Evolutionary conservation across 441 rosid species (phyloP), one percentile per base, ranked within the genome.

Genomic region (Omphalea diandra): DNA sequence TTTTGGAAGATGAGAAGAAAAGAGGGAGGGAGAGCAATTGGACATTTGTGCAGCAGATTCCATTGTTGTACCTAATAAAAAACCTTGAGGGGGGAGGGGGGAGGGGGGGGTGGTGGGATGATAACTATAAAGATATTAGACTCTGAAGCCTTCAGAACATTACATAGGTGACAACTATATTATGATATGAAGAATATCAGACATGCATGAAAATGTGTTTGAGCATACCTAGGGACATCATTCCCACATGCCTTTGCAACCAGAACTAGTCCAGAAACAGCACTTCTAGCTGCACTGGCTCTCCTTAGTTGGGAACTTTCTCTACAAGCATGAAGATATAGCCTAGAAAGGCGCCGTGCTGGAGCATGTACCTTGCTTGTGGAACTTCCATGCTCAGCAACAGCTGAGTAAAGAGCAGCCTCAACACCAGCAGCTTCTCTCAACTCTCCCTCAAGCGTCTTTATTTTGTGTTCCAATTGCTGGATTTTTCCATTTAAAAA

Each of bases 171-270:
- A 31, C 66, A 38, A 31, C 18, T 41, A 26, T 12, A 57, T 20
- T 41, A 40, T 36, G n/a, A n/a, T n/a, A n/a, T n/a, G 27, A 72
- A 56, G 49, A 70, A 59, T 43, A 54, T 56, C 18, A 50, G 68
- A 65, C 63, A 56, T 27, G 35, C 24, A 62, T 9, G 10, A 22
- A 46, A 22, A 52, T 20, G 60, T 67, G 61, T 18, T n/a, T 59
- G 53, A 61, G 47, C 75, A 36, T 79, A 91, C 99, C 99, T 91
- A 18, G 99, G 90, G 46, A 92, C 94, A 80, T 94, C 97, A 78
- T 88, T 90, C 73, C 97, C 98, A 74, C 97, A 94, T 26, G 98
- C 96, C 83, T 94, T 94, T 50, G 98, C 86, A 68, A 92, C 91
- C 85, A 89, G 74, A 44, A 89, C 78, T 77, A 94, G 79, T 75